These are phyloP conservation scores for Teunomyces cretensis DNA, from an alignment of 805 yeast species.

Conservation along the genomic window DNA sequence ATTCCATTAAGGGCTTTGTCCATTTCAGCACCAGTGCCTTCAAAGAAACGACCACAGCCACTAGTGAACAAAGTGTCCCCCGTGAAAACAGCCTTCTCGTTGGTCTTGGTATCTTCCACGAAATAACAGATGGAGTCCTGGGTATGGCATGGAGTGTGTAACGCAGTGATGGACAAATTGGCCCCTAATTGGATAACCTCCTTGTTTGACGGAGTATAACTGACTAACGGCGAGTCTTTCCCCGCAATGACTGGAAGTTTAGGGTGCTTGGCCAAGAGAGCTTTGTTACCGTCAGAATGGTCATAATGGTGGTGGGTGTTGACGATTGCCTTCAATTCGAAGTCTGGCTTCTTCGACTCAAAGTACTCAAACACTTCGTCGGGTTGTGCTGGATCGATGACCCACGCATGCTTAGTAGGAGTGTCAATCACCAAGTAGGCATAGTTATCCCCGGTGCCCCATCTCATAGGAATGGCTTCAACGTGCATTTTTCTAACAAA, in stretches of 20 bases:
- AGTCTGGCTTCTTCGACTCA: constrained; percentile 35
- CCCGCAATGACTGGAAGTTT: constrained; percentile 79
- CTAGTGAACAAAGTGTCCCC: constrained; percentile 94
- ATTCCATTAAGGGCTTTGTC: constrained; percentile 58
- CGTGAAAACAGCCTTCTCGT: constrained; percentile 77
- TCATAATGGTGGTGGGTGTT: constrained; percentile 97
- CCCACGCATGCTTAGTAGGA: constrained; percentile 64
- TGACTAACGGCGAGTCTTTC: constrained; percentile 70
- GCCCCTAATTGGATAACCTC: constrained; percentile 65
- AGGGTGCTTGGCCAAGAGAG: constrained; percentile 40
- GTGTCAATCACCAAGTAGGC: constrained; percentile 76
- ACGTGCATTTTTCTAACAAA: constrained; percentile 68
- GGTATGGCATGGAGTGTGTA: constrained; percentile 98
- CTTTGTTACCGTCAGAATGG: constrained; percentile 84
- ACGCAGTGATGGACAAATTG: constrained; percentile 64
- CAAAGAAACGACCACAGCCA: constrained; percentile 97
- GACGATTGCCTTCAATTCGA: constrained; percentile 70
- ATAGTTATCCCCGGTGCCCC: constrained; percentile 93
- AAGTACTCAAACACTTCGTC: constrained; percentile 53
- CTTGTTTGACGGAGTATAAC: constrained; percentile 65
- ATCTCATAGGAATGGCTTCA: constrained; percentile 82
- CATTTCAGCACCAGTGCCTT: constrained; percentile 86
- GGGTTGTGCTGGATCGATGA: constrained; percentile 93
- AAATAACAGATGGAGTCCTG: constrained; percentile 92
- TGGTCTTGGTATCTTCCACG: constrained; percentile 61